Conservation (phyloP, 1,284 basidiomycete species). For the Phenoliferia sp. region DNA sequence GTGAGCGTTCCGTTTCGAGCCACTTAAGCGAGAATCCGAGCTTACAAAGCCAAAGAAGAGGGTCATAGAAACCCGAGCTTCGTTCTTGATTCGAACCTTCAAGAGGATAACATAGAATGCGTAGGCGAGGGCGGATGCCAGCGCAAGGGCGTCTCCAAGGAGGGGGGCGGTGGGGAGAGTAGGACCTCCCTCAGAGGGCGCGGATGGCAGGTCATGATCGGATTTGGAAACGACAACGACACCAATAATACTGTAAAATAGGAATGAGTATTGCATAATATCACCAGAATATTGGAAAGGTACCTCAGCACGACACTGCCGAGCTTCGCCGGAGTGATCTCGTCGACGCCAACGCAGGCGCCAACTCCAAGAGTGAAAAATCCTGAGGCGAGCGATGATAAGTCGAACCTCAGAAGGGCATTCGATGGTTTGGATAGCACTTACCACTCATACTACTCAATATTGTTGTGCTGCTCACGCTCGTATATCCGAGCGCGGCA, state of each 20-base stretch:
- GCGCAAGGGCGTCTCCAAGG: slow-evolving; percentile 71
- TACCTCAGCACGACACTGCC: slow-evolving; percentile 79
- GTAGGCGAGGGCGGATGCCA: slow-evolving; percentile 80
- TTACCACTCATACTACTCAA: slow-evolving; percentile 80
- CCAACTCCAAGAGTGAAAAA: slow-evolving; percentile 92
- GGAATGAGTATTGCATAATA: slow-evolving; percentile 19
- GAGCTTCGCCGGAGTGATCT: slow-evolving; percentile 67
- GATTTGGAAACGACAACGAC: slow-evolving; percentile 68
- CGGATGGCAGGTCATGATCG: slow-evolving; percentile 45
- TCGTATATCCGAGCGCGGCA: slow-evolving; percentile 73
- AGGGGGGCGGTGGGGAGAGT: slow-evolving; percentile 45
- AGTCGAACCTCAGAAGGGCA: slow-evolving; percentile 3
- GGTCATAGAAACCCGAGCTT: slow-evolving; percentile 74
- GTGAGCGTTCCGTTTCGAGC: not conserved
- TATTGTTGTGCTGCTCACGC: slow-evolving; percentile 85
- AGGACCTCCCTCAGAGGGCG: slow-evolving; percentile 43
- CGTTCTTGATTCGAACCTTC: slow-evolving; percentile 73
- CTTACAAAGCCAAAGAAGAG: slow-evolving; percentile 68
- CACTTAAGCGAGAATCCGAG: not conserved
- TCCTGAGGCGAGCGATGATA: slow-evolving; percentile 51
- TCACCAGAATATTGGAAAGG: too few relatives aligned
- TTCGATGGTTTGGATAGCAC: slow-evolving; percentile 36
- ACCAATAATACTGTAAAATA: slow-evolving; percentile 64
- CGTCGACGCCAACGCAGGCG: slow-evolving; percentile 75
- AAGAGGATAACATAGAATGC: slow-evolving; percentile 87